Evolutionary conservation across 2,329 filamentous ascomycete genomes (phyloP).

Genomic region (Pseudovirgaria hyperparasitica): DNA sequence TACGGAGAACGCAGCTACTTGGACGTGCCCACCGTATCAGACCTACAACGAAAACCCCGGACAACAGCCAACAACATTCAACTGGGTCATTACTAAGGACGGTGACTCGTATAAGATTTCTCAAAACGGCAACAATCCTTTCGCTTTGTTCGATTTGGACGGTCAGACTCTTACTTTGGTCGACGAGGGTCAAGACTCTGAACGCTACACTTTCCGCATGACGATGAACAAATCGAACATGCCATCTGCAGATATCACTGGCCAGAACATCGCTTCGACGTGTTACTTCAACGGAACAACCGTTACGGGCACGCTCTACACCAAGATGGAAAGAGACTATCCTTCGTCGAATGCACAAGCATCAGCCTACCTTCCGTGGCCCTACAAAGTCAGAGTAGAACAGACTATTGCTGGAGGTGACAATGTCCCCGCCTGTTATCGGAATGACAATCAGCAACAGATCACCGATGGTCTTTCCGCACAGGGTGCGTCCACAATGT

Average conservation of each 20-base stretch:
- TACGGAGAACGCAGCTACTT: constrained; percentile 44
- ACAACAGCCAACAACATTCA: constrained; percentile 39
- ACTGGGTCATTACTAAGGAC: constrained; percentile 45
- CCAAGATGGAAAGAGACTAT: constrained; percentile 33
- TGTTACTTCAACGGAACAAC: constrained; percentile 48
- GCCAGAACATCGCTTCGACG: constrained; percentile 33
- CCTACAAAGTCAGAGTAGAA: constrained; percentile 37
- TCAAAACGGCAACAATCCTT: constrained; percentile 38
- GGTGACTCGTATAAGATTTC: constrained; percentile 37
- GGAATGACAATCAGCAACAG: constrained; percentile 19
- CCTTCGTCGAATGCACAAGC: constrained; percentile 9
- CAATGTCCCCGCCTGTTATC: constrained; percentile 42
- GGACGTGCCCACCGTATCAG: constrained; percentile 48
- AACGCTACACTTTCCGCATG: constrained; percentile 47
- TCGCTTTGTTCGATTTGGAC: constrained; percentile 43
- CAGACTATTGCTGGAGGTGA: constrained; percentile 37
- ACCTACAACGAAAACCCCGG: constrained; percentile 33
- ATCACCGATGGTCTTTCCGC: constrained; percentile 22
- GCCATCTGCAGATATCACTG: constrained; percentile 32
- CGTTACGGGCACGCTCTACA: constrained; percentile 48
- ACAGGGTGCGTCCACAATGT: constrained; percentile 22
- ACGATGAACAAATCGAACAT: constrained; percentile 40
- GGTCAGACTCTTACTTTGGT: constrained; percentile 38
- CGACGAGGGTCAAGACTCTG: constrained; percentile 34
- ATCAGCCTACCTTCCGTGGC: constrained; percentile 8